Percentiles rank a stretch among this genome's conserved stretches.
Conservation (phyloP, 1,139 yeast genomes). For the Zygoascus sp. region DNA sequence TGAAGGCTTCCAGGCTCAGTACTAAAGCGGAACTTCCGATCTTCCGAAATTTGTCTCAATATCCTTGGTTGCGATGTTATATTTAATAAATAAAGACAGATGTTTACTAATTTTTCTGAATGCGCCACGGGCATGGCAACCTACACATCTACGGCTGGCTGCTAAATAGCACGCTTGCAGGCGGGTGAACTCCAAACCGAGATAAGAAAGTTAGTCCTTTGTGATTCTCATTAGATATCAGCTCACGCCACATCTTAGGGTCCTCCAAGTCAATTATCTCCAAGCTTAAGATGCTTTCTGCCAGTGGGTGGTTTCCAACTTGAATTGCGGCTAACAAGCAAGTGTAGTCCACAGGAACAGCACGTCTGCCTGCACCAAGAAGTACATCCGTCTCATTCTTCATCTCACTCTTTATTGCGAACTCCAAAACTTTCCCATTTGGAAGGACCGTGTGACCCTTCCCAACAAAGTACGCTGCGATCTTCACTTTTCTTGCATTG, state of each 20-base stretch:
- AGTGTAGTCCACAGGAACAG: background rate
- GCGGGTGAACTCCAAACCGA: conserved; percentile 1
- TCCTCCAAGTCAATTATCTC: background rate
- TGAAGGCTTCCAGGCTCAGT: conserved; percentile 3
- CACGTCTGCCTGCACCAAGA: background rate
- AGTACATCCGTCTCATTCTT: background rate
- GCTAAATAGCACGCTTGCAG: background rate
- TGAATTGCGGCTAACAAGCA: conserved; percentile 7
- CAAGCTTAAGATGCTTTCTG: background rate
- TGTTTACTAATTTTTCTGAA: no score
- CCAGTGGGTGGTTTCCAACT: conserved; percentile 6
- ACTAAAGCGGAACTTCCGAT: background rate
- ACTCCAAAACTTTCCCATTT: background rate
- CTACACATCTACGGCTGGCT: no score
- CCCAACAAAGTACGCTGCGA: conserved; percentile 1
- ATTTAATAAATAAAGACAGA: conserved; percentile 3
- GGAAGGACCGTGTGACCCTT: background rate
- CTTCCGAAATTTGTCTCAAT: background rate
- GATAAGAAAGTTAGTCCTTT: background rate
- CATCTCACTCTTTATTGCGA: conserved; percentile 2
- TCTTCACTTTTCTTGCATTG: background rate
- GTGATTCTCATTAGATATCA: background rate
- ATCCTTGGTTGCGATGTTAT: no score
- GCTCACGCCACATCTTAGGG: conserved; percentile 5
- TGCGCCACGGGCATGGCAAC: no score